Evolutionary conservation across 2,329 filamentous ascomycete species (phyloP), one percentile per base, ranked within the genome.

Genomic region (Sporothrix dimorphospora): DNA sequence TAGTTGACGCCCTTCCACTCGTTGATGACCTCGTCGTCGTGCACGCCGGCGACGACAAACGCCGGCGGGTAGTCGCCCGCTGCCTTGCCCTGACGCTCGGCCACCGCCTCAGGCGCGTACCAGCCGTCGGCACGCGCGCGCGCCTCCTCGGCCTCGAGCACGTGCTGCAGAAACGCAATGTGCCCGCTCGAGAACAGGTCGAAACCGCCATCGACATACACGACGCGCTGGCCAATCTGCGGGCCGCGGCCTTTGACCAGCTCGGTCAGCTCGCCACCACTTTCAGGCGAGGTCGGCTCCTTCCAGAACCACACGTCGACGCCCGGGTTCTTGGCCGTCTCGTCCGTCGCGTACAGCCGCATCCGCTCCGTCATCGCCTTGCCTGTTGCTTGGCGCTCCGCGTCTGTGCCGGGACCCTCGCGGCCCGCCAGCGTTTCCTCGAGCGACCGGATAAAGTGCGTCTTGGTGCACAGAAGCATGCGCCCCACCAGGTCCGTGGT

Each of bases 401-500:
- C 78, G 16, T 89, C 88, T 4, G 87, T 90, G 19, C 93, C 93
- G 19, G 86, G 86, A 3, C 93, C 93, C 78, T 97, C 93, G 59
- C 89, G 81, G 4, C 93, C 94, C 0, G 85, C 84, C 7, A 98
- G 85, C 34, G 87, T 83, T 69, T 86, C 88, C 76, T 91, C 87
- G 57, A 98, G 85, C 0, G 92, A 94, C 77, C 90, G 91, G 80
- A 98, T 95, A 79, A 97, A 97, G 82, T 99, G 96, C 27, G 90
- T 92, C 79, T 91, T 91, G n/a, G 95, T 98, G 85, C 94, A 98
- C 19, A 98, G 86, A 78, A 99, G 85, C 96, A 99, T 99, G 78
- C 96, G 91, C 24, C 96, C 96, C 34, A 99, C 96, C n/a, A 99
- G 88, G 79, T 99, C 96, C 3, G 96, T 99, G 1, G 96, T 99